Conservation (phyloP, 2,329 filamentous ascomycete genomes). For the Phoma sp. region DNA sequence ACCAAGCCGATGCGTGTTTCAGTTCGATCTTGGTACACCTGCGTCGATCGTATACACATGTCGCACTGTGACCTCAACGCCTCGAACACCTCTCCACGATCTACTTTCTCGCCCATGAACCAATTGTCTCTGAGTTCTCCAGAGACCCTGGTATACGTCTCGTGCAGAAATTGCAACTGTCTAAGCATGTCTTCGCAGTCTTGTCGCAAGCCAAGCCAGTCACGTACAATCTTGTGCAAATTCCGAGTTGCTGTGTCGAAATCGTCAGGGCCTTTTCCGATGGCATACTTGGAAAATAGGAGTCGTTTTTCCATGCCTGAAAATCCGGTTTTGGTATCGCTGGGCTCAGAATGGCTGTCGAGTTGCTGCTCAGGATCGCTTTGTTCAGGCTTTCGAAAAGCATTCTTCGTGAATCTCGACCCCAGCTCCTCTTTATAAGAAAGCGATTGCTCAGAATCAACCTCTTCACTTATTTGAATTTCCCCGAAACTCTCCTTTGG, state of each 20-base stretch:
- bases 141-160: conserved; percentile 11
- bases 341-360: too few species aligned
- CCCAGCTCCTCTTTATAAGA: neutral
- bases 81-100: conserved; percentile 25
- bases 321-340: too few species aligned
- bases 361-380: neutral
- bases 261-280: conserved; percentile 1
- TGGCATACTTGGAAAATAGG: neutral
- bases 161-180: conserved; percentile 25
- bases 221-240: conserved; percentile 24
- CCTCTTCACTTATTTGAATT: neutral
- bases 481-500: neutral
- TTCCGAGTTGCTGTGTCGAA: conserved; percentile 21
- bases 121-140: conserved; percentile 12
- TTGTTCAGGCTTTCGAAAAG: too few species aligned
- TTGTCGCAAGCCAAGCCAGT: conserved; percentile 31
- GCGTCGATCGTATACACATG: conserved; percentile 26
- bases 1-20: conserved; percentile 31
- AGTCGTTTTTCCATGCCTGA: too few species aligned
- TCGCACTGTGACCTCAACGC: conserved; percentile 26
- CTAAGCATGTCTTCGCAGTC: conserved; percentile 23
- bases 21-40: conserved; percentile 26
- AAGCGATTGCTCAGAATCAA: too few species aligned
- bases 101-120: conserved; percentile 5
- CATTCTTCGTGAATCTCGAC: neutral